Conservation (phyloP, 139 green algal species). For the Asterochloris erici region DNA sequence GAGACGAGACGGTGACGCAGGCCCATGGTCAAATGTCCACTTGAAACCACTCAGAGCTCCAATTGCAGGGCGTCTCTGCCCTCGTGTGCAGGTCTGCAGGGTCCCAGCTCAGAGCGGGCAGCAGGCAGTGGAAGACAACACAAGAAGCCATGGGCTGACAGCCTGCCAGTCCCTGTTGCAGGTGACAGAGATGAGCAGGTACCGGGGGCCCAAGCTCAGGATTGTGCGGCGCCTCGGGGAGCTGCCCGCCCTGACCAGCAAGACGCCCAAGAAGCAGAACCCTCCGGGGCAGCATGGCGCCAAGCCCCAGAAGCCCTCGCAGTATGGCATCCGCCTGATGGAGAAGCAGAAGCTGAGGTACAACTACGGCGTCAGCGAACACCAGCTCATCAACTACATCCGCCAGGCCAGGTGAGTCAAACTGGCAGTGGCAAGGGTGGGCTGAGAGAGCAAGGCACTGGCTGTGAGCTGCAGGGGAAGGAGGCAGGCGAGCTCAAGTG, state of each 20-base stretch:
- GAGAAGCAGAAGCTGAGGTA: conserved; percentile 51
- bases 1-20: too few relatives aligned
- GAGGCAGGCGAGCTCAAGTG: too few relatives aligned
- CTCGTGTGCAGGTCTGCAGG: too few relatives aligned
- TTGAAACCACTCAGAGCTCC: too few relatives aligned
- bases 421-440: too few relatives aligned
- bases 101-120: too few relatives aligned
- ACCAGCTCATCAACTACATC: conserved; percentile 37
- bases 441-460: too few relatives aligned
- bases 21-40: too few relatives aligned
- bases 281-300: conserved; percentile 13
- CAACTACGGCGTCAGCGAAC: conserved; percentile 39
- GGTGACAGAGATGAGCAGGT: conserved; percentile 23
- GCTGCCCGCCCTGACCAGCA: conserved; percentile 32
- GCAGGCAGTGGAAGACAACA: too few relatives aligned
- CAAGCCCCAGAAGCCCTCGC: conserved; percentile 15
- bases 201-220: conserved; percentile 7
- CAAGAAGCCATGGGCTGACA: too few relatives aligned
- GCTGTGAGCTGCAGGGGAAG: too few relatives aligned
- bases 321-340: conserved; percentile 30
- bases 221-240: conserved; percentile 5
- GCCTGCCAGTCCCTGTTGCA: not conserved
- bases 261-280: conserved; percentile 24
- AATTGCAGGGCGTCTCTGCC: too few relatives aligned
- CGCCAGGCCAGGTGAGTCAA: conserved; percentile 20